Percentiles rank a stretch among this genome's conserved stretches.
phyloP scores from a whole-genome alignment of 169 alveolate species.

The Babesia bigemina region DNA sequence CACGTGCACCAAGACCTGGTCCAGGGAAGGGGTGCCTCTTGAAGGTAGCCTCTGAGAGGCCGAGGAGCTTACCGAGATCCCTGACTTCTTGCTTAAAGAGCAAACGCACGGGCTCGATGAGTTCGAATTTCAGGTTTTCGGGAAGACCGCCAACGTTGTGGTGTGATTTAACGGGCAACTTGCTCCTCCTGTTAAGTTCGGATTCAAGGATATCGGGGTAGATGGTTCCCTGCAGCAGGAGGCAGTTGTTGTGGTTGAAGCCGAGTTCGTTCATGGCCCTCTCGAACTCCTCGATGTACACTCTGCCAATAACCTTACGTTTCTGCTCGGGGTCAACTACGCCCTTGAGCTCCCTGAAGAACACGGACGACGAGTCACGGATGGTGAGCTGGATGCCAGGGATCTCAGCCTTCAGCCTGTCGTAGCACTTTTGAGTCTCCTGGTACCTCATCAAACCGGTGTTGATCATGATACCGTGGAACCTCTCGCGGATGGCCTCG shows the following conservation, averaged over 20 bases:
- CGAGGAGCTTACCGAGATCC: constrained; percentile 67
- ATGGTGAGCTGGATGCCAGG: constrained; percentile 76
- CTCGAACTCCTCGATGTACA: constrained; percentile 78
- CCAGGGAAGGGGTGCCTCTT: constrained; percentile 82
- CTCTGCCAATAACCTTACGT: constrained; percentile 76
- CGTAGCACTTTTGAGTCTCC: constrained; percentile 71
- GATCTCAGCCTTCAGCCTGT: constrained; percentile 65
- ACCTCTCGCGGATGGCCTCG: constrained; percentile 72
- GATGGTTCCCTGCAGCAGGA: constrained; percentile 76
- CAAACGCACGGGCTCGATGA: constrained; percentile 76
- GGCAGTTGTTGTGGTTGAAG: constrained; percentile 69
- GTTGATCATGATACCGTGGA: constrained; percentile 76
- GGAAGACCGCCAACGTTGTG: constrained; percentile 82
- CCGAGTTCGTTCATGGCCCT: constrained; percentile 72
- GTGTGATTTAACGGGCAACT: constrained; percentile 75
- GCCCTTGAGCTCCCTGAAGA: constrained; percentile 72
- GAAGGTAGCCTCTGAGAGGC: constrained; percentile 67
- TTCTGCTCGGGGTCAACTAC: constrained; percentile 74
- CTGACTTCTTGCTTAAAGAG: constrained; percentile 79
- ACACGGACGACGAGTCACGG: constrained; percentile 68
- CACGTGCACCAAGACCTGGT: constrained; percentile 78
- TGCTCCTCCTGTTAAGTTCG: constrained; percentile 67
- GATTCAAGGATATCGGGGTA: constrained; percentile 79
- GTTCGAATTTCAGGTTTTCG: constrained; percentile 70
- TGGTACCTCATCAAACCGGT: constrained; percentile 78